Evolutionary conservation across 257 asterid genomes (phyloP).

Genomic region (Primulina tabacum): DNA sequence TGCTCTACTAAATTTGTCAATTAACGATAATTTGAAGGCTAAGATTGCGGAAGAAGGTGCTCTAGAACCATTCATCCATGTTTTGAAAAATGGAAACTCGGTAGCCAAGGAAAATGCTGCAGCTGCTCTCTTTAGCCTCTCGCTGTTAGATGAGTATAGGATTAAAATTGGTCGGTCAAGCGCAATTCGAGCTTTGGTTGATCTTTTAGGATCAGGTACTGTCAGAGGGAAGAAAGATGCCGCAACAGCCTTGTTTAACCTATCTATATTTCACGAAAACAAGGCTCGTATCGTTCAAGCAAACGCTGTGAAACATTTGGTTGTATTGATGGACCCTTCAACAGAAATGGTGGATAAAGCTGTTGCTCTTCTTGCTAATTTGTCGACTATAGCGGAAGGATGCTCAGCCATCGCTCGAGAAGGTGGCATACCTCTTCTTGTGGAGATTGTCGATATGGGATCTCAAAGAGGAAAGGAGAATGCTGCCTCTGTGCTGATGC

Average conservation of each 20-base stretch:
- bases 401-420: constrained; percentile 77
- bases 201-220: constrained; percentile 70
- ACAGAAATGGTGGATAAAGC: constrained; percentile 87
- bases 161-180: constrained; percentile 79
- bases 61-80: constrained; percentile 79
- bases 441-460: constrained; percentile 80
- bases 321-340: constrained; percentile 46
- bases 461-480: constrained; percentile 93
- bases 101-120: constrained; percentile 93
- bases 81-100: constrained; percentile 62
- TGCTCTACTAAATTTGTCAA: constrained; percentile 81
- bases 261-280: constrained; percentile 85
- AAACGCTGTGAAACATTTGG: constrained; percentile 78
- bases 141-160: constrained; percentile 78
- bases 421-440: constrained; percentile 79
- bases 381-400: constrained; percentile 76
- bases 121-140: constrained; percentile 86
- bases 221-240: constrained; percentile 93
- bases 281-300: constrained; percentile 92
- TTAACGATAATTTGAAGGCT: constrained; percentile 59
- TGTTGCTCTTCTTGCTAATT: constrained; percentile 86
- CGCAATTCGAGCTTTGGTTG: constrained; percentile 77
- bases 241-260: constrained; percentile 82
- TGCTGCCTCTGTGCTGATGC: constrained; percentile 81
- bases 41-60: constrained; percentile 74